These are phyloP conservation scores for Phyllosticta citriasiana DNA, from an alignment of 2,329 filamentous ascomycete genomes.

Conservation along the genomic window DNA sequence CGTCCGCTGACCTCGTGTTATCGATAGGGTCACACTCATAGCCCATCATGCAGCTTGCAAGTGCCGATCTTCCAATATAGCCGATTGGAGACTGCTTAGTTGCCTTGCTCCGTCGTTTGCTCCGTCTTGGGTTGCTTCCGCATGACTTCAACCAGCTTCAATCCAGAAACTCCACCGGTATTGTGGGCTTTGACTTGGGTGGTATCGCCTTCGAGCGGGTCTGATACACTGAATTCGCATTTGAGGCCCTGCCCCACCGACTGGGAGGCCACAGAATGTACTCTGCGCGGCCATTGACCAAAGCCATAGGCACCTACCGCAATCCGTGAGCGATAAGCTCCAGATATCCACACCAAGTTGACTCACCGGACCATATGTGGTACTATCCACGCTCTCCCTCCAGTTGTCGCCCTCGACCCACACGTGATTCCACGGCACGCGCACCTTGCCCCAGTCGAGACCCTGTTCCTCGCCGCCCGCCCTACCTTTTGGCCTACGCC, in stretches of 20 bases:
- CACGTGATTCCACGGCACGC: constrained; percentile 73
- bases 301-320: constrained; percentile 49
- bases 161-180: constrained; percentile 17
- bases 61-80: too few relatives aligned
- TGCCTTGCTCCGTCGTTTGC: too few relatives aligned
- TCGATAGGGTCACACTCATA: too few relatives aligned
- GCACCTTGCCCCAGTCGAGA: constrained; percentile 31
- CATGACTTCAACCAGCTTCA: neutral
- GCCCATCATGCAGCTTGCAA: too few relatives aligned
- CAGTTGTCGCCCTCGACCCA: constrained; percentile 92
- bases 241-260: constrained; percentile 40
- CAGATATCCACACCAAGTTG: neutral
- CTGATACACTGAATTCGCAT: constrained; percentile 44
- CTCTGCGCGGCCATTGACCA: constrained; percentile 67
- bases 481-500: constrained; percentile 21
- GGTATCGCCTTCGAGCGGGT: constrained; percentile 33
- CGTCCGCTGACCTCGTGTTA: too few relatives aligned
- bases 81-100: too few relatives aligned
- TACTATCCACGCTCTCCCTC: constrained; percentile 68
- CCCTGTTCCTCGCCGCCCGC: neutral
- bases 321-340: neutral
- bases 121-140: neutral
- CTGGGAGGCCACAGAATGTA: constrained; percentile 61
- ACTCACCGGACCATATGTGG: constrained; percentile 67
- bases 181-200: constrained; percentile 17